Evolutionary conservation across 177 flowering plant species (phyloP), one percentile per base, ranked within the genome.

Genomic region (Vitis hybrid): DNA sequence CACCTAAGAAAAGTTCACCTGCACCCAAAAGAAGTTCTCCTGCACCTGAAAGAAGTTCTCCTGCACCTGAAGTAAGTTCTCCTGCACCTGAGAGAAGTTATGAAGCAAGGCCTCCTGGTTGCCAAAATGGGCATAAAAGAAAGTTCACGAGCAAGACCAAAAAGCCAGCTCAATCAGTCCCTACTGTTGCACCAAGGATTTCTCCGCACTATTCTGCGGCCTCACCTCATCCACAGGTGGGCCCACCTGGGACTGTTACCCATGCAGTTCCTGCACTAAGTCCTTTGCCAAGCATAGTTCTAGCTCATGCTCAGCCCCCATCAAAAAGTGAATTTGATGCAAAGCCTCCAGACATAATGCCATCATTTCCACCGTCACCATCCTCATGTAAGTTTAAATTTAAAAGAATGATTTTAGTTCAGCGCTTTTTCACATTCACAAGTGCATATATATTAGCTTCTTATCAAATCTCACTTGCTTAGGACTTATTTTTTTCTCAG

Each of bases 261-360:
- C 69, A 74, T 74, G 60, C 49, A 3, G 67, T 61, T 66, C 81
- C 85, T 48, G 74, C 73, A 52, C 77, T 81, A 40, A 78, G 89
- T 73, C 93, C 93, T 64, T 74, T 87, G 70, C 93, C 85, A 60
- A 70, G 70, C 69, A 92, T 83, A 13, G 79, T 78, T 32, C 81
- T 81, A 74, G 80, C 88, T 70, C 88, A 78, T 81, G 75, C 16
- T 76, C 82, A 71, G 49, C 92, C 93, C 54, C 92, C 95, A 35
- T 81, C 85, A 11, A 77, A 60, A 68, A 71, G 79, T 51, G 64
- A 65, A 58, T 59, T 66, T 57, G 76, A 75, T 72, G 67, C 64
- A 52, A 72, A 71, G 61, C 72, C 82, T 60, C 79, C 85, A 24
- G 71, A 79, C 67, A 55, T 40, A 66, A 68, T 32, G 48, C 81